phyloP scores from a whole-genome alignment of 352 stramenopile species.

The Pythium volutum region DNA sequence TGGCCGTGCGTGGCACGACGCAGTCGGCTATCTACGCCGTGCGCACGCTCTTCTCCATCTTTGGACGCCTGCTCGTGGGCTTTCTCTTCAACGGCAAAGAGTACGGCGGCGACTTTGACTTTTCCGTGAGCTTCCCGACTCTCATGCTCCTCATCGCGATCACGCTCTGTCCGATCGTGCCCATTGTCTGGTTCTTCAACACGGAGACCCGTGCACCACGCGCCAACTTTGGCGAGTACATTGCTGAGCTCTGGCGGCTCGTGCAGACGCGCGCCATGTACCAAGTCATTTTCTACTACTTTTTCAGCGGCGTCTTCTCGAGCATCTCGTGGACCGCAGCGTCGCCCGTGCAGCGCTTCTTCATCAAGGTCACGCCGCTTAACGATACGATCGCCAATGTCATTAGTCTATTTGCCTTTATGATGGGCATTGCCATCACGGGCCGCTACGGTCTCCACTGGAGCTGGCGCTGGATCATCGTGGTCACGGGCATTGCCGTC shows the following conservation, averaged over 20 bases:
- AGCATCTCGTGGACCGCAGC: slow-evolving; percentile 29
- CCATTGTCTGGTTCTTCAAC: slow-evolving; percentile 34
- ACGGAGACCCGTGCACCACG: slow-evolving; percentile 28
- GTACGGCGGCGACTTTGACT: slow-evolving; percentile 27
- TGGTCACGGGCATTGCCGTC: slow-evolving; percentile 19
- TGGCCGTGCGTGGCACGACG: slow-evolving; percentile 26
- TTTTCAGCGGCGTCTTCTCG: slow-evolving; percentile 37
- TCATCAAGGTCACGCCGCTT: slow-evolving; percentile 33
- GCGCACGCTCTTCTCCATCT: slow-evolving; percentile 24
- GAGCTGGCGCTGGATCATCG: slow-evolving; percentile 23
- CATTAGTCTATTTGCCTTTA: slow-evolving; percentile 27
- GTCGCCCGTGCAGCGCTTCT: slow-evolving; percentile 28
- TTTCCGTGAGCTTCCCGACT: slow-evolving; percentile 30
- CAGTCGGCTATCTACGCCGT: slow-evolving; percentile 34
- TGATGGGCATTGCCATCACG: slow-evolving; percentile 22
- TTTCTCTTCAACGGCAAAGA: slow-evolving; percentile 33
- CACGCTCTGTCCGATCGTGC: slow-evolving; percentile 18
- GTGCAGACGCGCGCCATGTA: slow-evolving; percentile 38
- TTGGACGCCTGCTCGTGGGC: slow-evolving; percentile 18
- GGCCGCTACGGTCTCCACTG: slow-evolving; percentile 21
- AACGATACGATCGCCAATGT: slow-evolving; percentile 37
- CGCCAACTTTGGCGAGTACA: slow-evolving; percentile 23
- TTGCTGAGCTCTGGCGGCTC: slow-evolving; percentile 28
- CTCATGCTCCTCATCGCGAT: slow-evolving; percentile 27
- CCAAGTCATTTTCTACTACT: slow-evolving; percentile 43